A percentile compares a stretch with the other conserved stretches of the same genome.
Evolutionary conservation across 352 stramenopile genomes (phyloP).

Genomic region (Globisporangium recalcitrans): DNA sequence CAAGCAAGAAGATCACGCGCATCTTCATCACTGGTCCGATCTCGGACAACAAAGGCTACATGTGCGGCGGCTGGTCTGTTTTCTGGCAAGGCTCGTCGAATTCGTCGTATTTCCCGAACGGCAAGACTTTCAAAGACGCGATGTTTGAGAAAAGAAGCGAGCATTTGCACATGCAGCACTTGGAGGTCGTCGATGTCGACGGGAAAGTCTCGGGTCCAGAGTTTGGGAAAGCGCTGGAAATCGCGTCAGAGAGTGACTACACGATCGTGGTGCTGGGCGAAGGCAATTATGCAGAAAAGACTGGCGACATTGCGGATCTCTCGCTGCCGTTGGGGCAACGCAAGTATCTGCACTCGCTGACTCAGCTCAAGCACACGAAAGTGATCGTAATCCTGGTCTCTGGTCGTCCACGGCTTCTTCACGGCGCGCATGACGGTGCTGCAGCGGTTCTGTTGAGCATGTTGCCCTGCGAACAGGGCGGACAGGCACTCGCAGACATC

Average conservation of each 20-base stretch:
- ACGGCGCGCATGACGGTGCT: conserved; percentile 33
- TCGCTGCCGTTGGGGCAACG: conserved; percentile 52
- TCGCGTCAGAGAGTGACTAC: conserved; percentile 57
- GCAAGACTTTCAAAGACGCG: conserved; percentile 48
- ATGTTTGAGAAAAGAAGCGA: conserved; percentile 17
- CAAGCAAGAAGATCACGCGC: conserved; percentile 9
- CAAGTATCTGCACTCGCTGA: conserved; percentile 55
- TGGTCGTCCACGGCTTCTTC: conserved; percentile 59
- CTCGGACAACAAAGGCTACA: conserved; percentile 63
- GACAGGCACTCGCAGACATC: conserved; percentile 60
- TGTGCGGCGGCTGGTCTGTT: conserved; percentile 69
- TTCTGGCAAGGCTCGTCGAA: conserved; percentile 63
- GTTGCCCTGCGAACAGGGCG: conserved; percentile 76
- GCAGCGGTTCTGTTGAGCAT: conserved; percentile 65
- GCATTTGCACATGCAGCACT: conserved; percentile 21
- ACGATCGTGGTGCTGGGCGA: conserved; percentile 76
- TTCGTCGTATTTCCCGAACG: conserved; percentile 60
- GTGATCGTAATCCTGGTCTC: conserved; percentile 67
- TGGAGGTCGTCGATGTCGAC: conserved; percentile 48
- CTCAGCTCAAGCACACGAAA: conserved; percentile 45
- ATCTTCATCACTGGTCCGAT: conserved; percentile 63
- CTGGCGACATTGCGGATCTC: conserved; percentile 59
- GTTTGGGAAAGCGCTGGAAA: conserved; percentile 29
- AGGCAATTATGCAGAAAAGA: conserved; percentile 77
- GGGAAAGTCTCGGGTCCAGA: conserved; percentile 33